Base-by-base conservation (phyloP, 805 yeast genomes). In the Trichomonascus vanleenenianus region DNA sequence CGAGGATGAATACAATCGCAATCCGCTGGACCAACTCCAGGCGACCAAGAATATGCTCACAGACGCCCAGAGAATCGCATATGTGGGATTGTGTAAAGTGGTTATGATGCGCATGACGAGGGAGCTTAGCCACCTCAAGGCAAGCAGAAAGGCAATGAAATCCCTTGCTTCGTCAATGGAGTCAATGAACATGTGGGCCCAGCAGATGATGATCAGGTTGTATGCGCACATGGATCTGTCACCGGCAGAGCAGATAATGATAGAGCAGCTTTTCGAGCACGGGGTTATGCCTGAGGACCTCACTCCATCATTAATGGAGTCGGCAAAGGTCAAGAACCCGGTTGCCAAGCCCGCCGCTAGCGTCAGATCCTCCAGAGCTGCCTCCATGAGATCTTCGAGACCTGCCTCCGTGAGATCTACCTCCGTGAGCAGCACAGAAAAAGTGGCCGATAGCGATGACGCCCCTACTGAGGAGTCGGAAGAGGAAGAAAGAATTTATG, bases 1-100 rank as follows among this genome's bases (percentile, higher is more conserved):
- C 37, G 81, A 63, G 35, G 59, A 58, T 10, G 53, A 46, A 9
- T 14, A n/a, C 15, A 56, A 57, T 30, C 57, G 69, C 18, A 70
- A 71, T 50, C 76, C 86, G 0, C 64, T 65, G n/a, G 78, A 76
- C 39, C 94, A 89, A 46, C 67, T 93, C 51, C 77, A 78, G 44
- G 75, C 91, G 1, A 93, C 97, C 3, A 86, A 81, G 60, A 76
- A 79, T 19, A 76, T 93, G 77, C 71, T 93, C 12, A 72, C 79
- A 6, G 97, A 87, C 14, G 71, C 83, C 12, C 96, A 93, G 61
- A 82, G 85, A 56, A 82, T 89, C 50, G 97, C 97, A 2, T 93
- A 93, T 59, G 84, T 85, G 5, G 97, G 96, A 0, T 71, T 91
- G 8, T 79, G 83, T 7, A 83, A 85, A 54, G 73, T 93, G 31